Evolutionary conservation across 768 basidiomycete genomes (phyloP).

Genomic region (Suillus occidentalis): DNA sequence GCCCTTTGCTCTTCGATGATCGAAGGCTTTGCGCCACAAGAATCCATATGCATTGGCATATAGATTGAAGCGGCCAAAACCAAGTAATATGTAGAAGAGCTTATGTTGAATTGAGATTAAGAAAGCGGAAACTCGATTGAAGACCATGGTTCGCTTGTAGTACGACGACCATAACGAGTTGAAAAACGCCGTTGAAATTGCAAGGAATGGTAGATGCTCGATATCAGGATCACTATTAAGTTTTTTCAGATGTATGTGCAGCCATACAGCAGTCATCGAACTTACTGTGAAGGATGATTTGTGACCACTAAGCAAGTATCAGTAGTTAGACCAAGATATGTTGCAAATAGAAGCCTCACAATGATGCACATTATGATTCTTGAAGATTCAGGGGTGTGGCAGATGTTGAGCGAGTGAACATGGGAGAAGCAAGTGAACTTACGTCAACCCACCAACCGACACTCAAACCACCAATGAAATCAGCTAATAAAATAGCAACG

Average conservation of each 20-base stretch:
- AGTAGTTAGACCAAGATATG: conserved; percentile 9
- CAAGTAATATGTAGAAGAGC: conserved; percentile 89
- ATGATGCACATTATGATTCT: conserved; percentile 97
- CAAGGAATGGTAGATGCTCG: conserved; percentile 90
- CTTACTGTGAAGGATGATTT: conserved; percentile 95
- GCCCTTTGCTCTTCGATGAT: conserved; percentile 62
- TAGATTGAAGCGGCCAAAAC: conserved; percentile 92
- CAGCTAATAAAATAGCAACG: conserved; percentile 75
- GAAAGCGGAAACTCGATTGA: conserved; percentile 66
- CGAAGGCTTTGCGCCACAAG: conserved; percentile 64
- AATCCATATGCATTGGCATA: conserved; percentile 84
- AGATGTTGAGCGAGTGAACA: conserved; percentile 9
- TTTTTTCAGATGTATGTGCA: neutral
- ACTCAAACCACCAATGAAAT: conserved; percentile 90
- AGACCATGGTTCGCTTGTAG: conserved; percentile 83
- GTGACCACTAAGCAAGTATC: conserved; percentile 68
- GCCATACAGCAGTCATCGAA: conserved; percentile 9
- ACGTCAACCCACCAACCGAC: conserved; percentile 98
- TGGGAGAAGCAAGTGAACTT: conserved; percentile 37
- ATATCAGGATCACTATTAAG: conserved; percentile 74
- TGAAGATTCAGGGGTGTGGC: neutral
- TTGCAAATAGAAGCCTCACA: conserved; percentile 50
- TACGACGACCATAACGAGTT: conserved; percentile 89
- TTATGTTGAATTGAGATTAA: conserved; percentile 84
- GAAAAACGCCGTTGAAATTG: conserved; percentile 87